Evolutionary conservation across 1,284 basidiomycete species (phyloP).

Genomic region (Vanrija pseudolonga): DNA sequence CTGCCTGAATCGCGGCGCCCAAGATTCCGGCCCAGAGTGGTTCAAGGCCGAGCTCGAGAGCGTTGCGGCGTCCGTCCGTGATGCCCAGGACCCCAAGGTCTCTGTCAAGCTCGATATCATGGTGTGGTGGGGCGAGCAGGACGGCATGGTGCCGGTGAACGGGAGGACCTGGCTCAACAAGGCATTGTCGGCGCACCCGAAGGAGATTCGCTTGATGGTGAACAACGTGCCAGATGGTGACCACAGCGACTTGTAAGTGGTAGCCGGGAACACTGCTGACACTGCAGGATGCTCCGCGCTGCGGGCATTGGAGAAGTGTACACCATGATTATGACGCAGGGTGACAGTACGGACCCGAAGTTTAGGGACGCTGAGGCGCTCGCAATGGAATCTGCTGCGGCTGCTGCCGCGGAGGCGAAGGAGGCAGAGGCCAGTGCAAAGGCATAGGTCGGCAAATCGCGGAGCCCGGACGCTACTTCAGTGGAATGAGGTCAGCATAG

Average conservation of each 20-base stretch:
- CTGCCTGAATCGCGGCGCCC: constrained; percentile 39
- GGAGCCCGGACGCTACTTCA: too few relatives aligned
- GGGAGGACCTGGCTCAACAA: constrained; percentile 22
- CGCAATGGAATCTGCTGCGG: too few relatives aligned
- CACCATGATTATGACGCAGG: constrained; percentile 8
- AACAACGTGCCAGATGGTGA: constrained; percentile 20
- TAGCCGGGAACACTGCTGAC: not conserved
- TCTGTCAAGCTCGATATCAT: constrained; percentile 3
- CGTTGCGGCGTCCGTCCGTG: constrained; percentile 15
- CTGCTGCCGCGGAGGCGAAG: too few relatives aligned
- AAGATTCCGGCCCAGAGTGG: constrained; percentile 38
- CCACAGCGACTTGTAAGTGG: constrained; percentile 13
- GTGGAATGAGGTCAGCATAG: too few relatives aligned
- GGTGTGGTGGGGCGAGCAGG: constrained; percentile 21
- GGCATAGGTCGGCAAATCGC: too few relatives aligned
- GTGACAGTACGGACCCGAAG: not conserved
- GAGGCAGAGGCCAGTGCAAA: too few relatives aligned
- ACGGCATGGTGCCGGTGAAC: constrained; percentile 22
- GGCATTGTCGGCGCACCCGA: constrained; percentile 8
- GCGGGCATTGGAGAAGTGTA: constrained; percentile 21
- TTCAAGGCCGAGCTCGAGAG: constrained; percentile 24
- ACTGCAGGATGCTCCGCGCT: constrained; percentile 8
- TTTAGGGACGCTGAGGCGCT: not conserved
- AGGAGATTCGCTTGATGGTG: constrained; percentile 7
- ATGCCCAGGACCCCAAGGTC: not conserved